These are phyloP conservation scores for Coemansia sp. DNA, from an alignment of 192 early-diverging fungal genomes.

Conservation along the genomic window DNA sequence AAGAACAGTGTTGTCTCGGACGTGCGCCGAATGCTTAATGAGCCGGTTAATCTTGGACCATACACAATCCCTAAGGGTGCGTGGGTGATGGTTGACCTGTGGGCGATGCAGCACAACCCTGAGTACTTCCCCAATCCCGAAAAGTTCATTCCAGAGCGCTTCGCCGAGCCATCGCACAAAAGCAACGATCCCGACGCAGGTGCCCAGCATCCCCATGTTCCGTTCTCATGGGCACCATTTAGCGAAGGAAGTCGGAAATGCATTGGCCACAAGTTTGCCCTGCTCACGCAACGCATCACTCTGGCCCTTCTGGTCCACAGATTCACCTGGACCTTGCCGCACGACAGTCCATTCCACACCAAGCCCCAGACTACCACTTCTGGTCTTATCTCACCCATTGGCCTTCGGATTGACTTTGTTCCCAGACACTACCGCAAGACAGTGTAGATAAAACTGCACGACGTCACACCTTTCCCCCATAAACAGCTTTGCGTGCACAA, in stretches of 20 bases:
- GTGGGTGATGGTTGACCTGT: constrained; percentile 55
- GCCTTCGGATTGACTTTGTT: constrained; percentile 17
- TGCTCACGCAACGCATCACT: constrained; percentile 59
- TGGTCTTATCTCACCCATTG: constrained; percentile 44
- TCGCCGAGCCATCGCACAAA: constrained; percentile 18
- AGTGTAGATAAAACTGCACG: no score
- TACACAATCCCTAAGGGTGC: constrained; percentile 55
- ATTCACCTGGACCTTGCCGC: constrained; percentile 41
- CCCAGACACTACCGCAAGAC: background rate
- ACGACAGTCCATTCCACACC: constrained; percentile 34
- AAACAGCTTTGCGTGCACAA: background rate
- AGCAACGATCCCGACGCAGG: background rate
- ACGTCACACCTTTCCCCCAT: background rate
- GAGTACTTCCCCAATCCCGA: constrained; percentile 50
- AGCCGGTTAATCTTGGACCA: constrained; percentile 47
- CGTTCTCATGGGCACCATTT: constrained; percentile 59
- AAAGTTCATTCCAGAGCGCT: constrained; percentile 56
- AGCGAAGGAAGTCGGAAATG: constrained; percentile 57
- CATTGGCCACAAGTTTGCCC: constrained; percentile 58
- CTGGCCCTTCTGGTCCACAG: constrained; percentile 53
- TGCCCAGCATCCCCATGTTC: constrained; percentile 3
- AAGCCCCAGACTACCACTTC: constrained; percentile 29
- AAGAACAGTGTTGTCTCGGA: constrained; percentile 43
- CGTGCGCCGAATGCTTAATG: constrained; percentile 40
- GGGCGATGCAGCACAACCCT: constrained; percentile 56